Percentiles rank a stretch among this genome's conserved stretches.
Conservation (phyloP, 371 early-diverging fungal genomes). For the Choanephora cucurbitarum region DNA sequence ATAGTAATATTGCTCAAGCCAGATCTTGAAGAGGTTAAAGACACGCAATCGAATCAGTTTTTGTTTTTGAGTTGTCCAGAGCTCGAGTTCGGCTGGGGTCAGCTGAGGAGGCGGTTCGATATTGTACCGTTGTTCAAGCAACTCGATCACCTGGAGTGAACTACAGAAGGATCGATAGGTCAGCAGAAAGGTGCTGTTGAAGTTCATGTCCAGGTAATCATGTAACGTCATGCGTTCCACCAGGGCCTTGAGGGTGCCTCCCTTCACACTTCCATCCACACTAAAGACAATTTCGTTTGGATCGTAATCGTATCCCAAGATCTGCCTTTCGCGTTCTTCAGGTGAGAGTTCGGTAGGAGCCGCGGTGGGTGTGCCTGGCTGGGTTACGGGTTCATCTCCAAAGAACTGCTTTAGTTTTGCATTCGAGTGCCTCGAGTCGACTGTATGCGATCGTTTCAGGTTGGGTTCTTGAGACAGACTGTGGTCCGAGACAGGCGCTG, state of each 20-base stretch:
- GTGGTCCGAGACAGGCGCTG: background rate
- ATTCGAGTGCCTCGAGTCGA: constrained; percentile 10
- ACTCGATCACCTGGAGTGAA: constrained; percentile 68
- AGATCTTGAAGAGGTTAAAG: constrained; percentile 86
- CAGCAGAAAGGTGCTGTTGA: constrained; percentile 82
- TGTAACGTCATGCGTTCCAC: constrained; percentile 89
- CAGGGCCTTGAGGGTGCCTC: constrained; percentile 85
- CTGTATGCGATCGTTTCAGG: background rate
- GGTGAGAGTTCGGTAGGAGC: background rate
- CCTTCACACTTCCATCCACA: constrained; percentile 84
- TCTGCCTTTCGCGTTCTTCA: constrained; percentile 27
- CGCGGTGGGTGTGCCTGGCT: background rate
- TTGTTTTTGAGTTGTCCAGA: constrained; percentile 84
- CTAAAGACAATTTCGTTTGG: constrained; percentile 76
- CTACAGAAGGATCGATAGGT: constrained; percentile 90
- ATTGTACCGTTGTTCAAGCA: constrained; percentile 74
- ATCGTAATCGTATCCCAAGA: constrained; percentile 39
- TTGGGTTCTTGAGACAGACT: background rate
- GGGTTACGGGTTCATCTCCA: constrained; percentile 45
- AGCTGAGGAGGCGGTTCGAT: constrained; percentile 74
- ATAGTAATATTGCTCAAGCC: constrained; percentile 90
- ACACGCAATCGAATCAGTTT: constrained; percentile 87
- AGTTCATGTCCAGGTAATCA: constrained; percentile 75
- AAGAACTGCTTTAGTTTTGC: constrained; percentile 66
- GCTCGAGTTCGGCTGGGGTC: constrained; percentile 59